phyloP scores from a whole-genome alignment of 1,139 yeast species.

The Torulaspora pretoriensis region DNA sequence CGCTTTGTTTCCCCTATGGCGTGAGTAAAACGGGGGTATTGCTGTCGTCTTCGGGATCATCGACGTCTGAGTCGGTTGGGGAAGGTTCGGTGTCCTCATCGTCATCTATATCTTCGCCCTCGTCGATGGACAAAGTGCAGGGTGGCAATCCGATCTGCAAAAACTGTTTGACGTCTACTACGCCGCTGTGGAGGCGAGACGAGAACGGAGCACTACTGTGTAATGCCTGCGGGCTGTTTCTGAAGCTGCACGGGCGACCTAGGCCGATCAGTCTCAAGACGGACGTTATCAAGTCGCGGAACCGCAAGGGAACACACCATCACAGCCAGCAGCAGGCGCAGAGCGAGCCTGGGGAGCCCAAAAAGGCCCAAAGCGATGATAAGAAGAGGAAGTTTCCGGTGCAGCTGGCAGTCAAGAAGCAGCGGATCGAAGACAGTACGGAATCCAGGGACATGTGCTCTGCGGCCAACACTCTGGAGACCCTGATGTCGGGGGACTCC shows the following conservation, averaged over 20 bases:
- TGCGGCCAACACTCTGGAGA: constrained; percentile 13
- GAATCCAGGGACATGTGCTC: constrained; percentile 12
- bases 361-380: constrained; percentile 12
- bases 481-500: constrained; percentile 12
- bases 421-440: constrained; percentile 1
- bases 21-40: constrained; percentile 2
- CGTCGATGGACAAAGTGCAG: not conserved
- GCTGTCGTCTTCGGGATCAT: constrained; percentile 3
- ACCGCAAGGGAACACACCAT: constrained; percentile 50
- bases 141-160: constrained; percentile 60
- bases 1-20: constrained; percentile 1
- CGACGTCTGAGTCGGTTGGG: constrained; percentile 1
- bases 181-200: constrained; percentile 94
- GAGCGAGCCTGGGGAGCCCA: constrained; percentile 6
- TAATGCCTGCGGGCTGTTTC: constrained; percentile 90
- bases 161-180: constrained; percentile 86
- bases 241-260: constrained; percentile 87
- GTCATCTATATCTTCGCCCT: not conserved
- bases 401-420: constrained; percentile 7
- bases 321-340: constrained; percentile 7
- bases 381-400: constrained; percentile 15
- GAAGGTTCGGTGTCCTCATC: constrained; percentile 2
- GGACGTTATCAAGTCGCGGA: constrained; percentile 85
- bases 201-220: constrained; percentile 91
- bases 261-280: constrained; percentile 88